These are phyloP conservation scores for Fusarium continuum DNA, from an alignment of 2,329 filamentous ascomycete species.

Conservation along the genomic window DNA sequence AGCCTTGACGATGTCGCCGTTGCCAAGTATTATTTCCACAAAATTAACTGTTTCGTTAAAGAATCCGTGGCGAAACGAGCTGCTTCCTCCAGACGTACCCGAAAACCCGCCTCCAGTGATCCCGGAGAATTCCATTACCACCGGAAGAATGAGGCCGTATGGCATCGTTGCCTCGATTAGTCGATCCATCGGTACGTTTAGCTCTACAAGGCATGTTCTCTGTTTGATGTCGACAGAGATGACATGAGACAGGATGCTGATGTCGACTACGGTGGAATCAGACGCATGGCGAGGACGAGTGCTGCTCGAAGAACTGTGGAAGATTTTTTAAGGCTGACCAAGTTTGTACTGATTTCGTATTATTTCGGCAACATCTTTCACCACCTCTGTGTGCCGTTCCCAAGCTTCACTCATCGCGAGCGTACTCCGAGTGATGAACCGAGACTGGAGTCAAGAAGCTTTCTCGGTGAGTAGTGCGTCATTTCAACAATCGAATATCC, in stretches of 20 bases:
- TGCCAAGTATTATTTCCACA: constrained; percentile 70
- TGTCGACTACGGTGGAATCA: constrained; percentile 30
- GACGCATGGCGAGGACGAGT: constrained; percentile 62
- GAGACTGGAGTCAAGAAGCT: no score
- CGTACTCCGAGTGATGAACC: no score
- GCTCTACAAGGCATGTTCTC: constrained; percentile 61
- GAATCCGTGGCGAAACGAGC: constrained; percentile 71
- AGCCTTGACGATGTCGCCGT: constrained; percentile 62
- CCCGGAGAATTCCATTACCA: constrained; percentile 77
- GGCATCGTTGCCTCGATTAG: constrained; percentile 66
- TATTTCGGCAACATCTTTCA: constrained; percentile 54
- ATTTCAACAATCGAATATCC: no score
- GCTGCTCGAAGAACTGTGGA: constrained; percentile 77
- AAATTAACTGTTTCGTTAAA: constrained; percentile 71
- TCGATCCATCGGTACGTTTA: constrained; percentile 74
- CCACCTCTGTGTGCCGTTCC: constrained; percentile 57
- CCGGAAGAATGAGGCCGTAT: constrained; percentile 66
- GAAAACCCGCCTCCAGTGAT: constrained; percentile 76
- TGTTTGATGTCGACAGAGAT: constrained; percentile 6
- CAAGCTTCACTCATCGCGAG: accelerated
- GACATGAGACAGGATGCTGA: constrained; percentile 30
- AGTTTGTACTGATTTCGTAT: constrained; percentile 56
- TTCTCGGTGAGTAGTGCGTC: no score
- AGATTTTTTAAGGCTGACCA: constrained; percentile 70
- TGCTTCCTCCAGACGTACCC: constrained; percentile 73